Evolutionary conservation across 257 asterid species (phyloP).

Genomic region (Solanum bulbocastanum): DNA sequence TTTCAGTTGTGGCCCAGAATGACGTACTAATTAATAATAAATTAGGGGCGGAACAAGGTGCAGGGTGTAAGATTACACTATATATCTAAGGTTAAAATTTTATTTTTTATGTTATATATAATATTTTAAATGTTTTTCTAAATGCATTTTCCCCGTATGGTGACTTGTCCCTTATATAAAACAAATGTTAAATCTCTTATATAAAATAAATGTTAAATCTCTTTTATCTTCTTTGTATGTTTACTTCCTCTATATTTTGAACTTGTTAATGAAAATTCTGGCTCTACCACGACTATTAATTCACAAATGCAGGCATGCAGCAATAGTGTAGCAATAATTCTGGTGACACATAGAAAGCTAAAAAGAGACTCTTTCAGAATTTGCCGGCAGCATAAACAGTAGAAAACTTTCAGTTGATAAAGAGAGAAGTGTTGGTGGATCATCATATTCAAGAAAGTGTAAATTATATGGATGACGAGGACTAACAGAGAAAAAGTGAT

Average conservation of each 20-base stretch:
- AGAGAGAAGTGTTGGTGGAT: not conserved
- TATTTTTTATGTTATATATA: no score
- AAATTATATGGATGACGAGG: not conserved
- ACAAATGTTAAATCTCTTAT: no score
- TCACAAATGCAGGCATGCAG: not conserved
- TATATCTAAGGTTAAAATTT: no score
- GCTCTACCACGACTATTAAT: not conserved
- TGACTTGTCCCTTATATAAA: no score
- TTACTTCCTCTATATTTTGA: not conserved
- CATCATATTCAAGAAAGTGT: constrained; percentile 1
- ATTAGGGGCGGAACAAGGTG: not conserved
- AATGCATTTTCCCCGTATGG: no score
- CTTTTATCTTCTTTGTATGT: not conserved
- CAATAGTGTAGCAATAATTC: not conserved
- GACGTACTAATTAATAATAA: no score
- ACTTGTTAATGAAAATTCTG: rapidly evolving
- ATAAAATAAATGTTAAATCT: no score
- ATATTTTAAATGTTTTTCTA: no score
- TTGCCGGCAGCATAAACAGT: not conserved
- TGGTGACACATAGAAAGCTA: not conserved
- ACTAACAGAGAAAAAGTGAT: not conserved
- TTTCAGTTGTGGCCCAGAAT: not conserved
- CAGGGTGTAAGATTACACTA: not conserved
- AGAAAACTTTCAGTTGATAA: not conserved
- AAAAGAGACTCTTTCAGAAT: not conserved